Conservation (phyloP, 371 early-diverging fungal species). For the Apophysomyces sp. region DNA sequence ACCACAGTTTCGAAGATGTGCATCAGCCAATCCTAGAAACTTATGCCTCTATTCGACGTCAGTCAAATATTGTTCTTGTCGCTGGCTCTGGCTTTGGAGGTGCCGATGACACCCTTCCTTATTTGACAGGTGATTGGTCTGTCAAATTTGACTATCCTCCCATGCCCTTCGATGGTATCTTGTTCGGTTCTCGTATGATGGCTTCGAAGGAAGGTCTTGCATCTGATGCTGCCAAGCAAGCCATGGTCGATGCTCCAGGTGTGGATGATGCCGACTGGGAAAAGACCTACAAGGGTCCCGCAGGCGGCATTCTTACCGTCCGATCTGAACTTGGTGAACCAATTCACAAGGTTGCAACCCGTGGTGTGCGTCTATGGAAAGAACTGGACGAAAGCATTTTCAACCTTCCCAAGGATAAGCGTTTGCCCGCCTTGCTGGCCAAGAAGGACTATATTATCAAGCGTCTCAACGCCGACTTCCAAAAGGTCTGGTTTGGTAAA, state of each 20-base stretch:
- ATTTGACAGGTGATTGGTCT: slow-evolving; percentile 95
- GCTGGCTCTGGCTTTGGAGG: slow-evolving; percentile 95
- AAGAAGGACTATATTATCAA: slow-evolving; percentile 93
- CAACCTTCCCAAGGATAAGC: slow-evolving; percentile 87
- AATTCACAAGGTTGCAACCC: slow-evolving; percentile 96
- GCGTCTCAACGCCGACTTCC: slow-evolving; percentile 90
- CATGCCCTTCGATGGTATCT: slow-evolving; percentile 96
- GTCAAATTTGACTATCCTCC: slow-evolving; percentile 81
- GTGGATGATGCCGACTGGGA: slow-evolving; percentile 91
- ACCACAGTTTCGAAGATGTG: slow-evolving; percentile 96
- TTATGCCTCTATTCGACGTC: slow-evolving; percentile 87
- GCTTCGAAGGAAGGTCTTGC: slow-evolving; percentile 92
- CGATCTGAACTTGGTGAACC: slow-evolving; percentile 96
- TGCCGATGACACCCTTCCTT: slow-evolving; percentile 89
- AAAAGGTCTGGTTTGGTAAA: slow-evolving; percentile 93
- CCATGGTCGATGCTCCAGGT: slow-evolving; percentile 90
- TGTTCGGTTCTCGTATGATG: slow-evolving; percentile 95
- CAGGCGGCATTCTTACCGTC: slow-evolving; percentile 93
- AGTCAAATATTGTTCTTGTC: slow-evolving; percentile 85
- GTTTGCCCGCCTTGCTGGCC: slow-evolving; percentile 73
- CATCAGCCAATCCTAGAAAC: slow-evolving; percentile 93
- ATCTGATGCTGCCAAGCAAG: slow-evolving; percentile 84
- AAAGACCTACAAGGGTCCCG: slow-evolving; percentile 86
- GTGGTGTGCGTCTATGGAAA: slow-evolving; percentile 93
- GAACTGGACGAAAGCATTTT: slow-evolving; percentile 94